A percentile compares a stretch with the other conserved stretches of the same genome.
phyloP scores from a whole-genome alignment of 2,329 filamentous ascomycete genomes.

The Claviceps digitariae region DNA sequence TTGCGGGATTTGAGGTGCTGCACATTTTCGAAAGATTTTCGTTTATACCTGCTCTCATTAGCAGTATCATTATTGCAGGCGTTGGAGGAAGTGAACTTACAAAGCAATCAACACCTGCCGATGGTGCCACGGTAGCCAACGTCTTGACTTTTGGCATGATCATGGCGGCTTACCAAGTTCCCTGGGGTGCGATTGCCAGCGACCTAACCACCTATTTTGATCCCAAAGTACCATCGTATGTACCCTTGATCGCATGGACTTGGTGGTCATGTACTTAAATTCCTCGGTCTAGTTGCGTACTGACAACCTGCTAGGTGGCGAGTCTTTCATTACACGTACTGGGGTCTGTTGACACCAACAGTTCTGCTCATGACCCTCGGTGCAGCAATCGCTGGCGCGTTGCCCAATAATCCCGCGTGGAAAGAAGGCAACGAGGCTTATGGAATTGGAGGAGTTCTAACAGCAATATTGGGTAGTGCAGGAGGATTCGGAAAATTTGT shows the following conservation, averaged over 20 bases:
- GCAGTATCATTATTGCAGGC: conserved; percentile 40
- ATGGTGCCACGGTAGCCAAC: conserved; percentile 28
- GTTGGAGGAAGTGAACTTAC: conserved; percentile 36
- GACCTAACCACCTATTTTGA: conserved; percentile 50
- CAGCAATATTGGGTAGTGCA: conserved; percentile 42
- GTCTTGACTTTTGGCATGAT: conserved; percentile 46
- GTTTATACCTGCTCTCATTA: conserved; percentile 40
- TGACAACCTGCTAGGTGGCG: conserved; percentile 16
- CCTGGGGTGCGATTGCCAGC: conserved; percentile 44
- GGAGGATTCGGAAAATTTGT: conserved; percentile 50
- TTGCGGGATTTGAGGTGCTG: conserved; percentile 44
- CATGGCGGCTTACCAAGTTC: conserved; percentile 49
- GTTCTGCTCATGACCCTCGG: conserved; percentile 49
- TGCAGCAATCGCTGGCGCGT: conserved; percentile 48
- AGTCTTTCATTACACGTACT: conserved; percentile 42
- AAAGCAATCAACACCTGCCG: conserved; percentile 29
- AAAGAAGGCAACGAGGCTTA: conserved; percentile 36
- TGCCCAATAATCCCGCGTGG: conserved; percentile 40
- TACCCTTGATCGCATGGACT: background rate
- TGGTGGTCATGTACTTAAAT: no score
- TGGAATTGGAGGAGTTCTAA: conserved; percentile 44
- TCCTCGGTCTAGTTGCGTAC: background rate
- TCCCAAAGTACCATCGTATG: conserved; percentile 38
- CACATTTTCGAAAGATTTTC: conserved; percentile 46
- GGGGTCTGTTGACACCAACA: conserved; percentile 40